A percentile compares a stretch with the other conserved stretches of the same genome.
Evolutionary conservation across 176 grass and related monocot species (phyloP).

Genomic region (Bromus sterilis): DNA sequence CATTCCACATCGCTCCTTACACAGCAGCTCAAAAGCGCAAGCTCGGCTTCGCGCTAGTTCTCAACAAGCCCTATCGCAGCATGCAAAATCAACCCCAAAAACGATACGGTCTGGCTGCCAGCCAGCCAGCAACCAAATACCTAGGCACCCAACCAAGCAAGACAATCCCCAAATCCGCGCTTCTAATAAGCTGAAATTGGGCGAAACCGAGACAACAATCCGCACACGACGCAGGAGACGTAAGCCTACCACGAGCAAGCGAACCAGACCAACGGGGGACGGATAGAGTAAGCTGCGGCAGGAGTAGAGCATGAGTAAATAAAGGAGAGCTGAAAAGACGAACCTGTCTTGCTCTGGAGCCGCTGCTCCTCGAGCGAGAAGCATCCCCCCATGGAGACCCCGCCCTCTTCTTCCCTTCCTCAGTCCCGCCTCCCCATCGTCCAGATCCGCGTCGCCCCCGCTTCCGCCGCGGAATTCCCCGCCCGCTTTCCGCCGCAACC

Average conservation of each 20-base stretch:
- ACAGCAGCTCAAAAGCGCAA: background rate
- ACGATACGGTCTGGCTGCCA: too few species aligned
- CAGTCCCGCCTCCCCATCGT: slow-evolving; percentile 25
- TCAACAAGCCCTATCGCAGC: background rate
- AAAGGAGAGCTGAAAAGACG: background rate
- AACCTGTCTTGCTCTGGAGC: slow-evolving; percentile 58
- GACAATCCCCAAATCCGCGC: background rate
- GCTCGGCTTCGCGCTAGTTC: background rate
- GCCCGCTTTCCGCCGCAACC: background rate
- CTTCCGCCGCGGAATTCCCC: background rate
- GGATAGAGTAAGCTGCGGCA: background rate
- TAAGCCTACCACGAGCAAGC: background rate
- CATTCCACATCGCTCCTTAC: background rate
- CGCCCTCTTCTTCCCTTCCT: slow-evolving; percentile 25
- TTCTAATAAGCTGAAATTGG: background rate
- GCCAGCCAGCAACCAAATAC: too few species aligned
- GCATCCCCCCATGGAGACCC: slow-evolving; percentile 68
- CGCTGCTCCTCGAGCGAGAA: slow-evolving; percentile 77
- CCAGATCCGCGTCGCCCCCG: slow-evolving; percentile 34
- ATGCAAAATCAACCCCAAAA: background rate
- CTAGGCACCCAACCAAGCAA: background rate
- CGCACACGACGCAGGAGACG: background rate
- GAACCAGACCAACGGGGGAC: background rate
- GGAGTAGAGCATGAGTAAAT: too few species aligned
- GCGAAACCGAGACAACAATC: background rate